Evolutionary conservation across 2,329 filamentous ascomycete species (phyloP).

Genomic region (Whalleya microplaca): DNA sequence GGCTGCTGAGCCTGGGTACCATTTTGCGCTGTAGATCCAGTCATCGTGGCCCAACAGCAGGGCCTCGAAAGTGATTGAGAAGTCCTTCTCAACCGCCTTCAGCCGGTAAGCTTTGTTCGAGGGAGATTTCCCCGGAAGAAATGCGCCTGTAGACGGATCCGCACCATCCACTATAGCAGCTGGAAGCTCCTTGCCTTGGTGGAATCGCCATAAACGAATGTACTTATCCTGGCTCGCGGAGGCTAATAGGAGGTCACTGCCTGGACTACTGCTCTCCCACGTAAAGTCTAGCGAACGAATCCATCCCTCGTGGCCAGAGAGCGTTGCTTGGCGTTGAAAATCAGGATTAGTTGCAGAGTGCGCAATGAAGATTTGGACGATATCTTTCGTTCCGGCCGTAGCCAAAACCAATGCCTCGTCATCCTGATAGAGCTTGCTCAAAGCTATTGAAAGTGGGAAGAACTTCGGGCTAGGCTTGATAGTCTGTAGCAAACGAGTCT

Average conservation of each 20-base stretch:
- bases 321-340: constrained; percentile 75
- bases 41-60: constrained; percentile 94
- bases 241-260: constrained; percentile 77
- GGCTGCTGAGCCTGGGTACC: constrained; percentile 59
- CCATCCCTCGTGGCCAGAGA: constrained; percentile 94
- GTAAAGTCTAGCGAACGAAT: constrained; percentile 83
- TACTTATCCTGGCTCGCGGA: constrained; percentile 98
- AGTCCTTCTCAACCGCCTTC: constrained; percentile 62
- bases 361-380: constrained; percentile 78
- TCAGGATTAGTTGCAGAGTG: constrained; percentile 45
- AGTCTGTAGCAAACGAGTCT: constrained; percentile 64
- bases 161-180: constrained; percentile 55
- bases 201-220: constrained; percentile 88
- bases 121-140: constrained; percentile 70
- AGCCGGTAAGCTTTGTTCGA: constrained; percentile 90
- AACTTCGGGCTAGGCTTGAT: constrained; percentile 76
- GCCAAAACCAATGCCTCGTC: constrained; percentile 69
- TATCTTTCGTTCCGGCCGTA: constrained; percentile 80
- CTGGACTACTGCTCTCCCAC: constrained; percentile 56
- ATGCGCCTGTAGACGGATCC: constrained; percentile 61
- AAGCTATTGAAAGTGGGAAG: constrained; percentile 77
- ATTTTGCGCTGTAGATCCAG: constrained; percentile 91
- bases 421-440: constrained; percentile 61
- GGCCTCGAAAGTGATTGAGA: constrained; percentile 89
- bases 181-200: constrained; percentile 68